A percentile compares a stretch with the other conserved stretches of the same genome.
phyloP scores from a whole-genome alignment of 2,329 filamentous ascomycete genomes.

The Curvularia sp. region DNA sequence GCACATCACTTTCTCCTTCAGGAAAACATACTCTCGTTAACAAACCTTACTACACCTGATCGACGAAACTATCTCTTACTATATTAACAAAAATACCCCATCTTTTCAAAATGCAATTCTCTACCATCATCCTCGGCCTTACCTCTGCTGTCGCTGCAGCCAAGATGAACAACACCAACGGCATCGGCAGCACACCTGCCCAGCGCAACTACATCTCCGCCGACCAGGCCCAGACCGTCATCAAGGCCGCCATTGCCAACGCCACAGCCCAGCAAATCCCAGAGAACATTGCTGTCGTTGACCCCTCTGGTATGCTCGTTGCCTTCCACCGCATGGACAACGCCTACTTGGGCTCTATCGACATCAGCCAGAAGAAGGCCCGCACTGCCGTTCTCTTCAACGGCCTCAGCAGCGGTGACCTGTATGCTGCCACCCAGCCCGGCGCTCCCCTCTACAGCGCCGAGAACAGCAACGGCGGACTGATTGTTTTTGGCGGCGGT shows the following conservation, averaged over 20 bases:
- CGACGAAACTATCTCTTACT: neutral
- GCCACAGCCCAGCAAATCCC: slow-evolving; percentile 33
- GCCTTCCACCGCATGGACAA: slow-evolving; percentile 43
- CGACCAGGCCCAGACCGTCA: slow-evolving; percentile 34
- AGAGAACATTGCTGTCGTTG: slow-evolving; percentile 41
- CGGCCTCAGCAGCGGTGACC: slow-evolving; percentile 25
- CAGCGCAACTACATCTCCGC: slow-evolving; percentile 31
- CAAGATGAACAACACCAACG: slow-evolving; percentile 32
- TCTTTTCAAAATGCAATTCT: slow-evolving; percentile 6
- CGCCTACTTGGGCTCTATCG: slow-evolving; percentile 37
- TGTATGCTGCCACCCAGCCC: slow-evolving; percentile 27
- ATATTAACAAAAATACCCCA: neutral
- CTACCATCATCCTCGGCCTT: slow-evolving; percentile 9
- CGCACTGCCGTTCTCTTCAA: slow-evolving; percentile 39
- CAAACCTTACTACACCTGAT: neutral
- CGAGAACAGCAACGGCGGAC: slow-evolving; percentile 37
- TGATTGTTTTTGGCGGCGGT: slow-evolving; percentile 40
- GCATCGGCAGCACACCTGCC: slow-evolving; percentile 30
- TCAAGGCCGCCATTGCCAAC: slow-evolving; percentile 30
- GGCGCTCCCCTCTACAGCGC: slow-evolving; percentile 31
- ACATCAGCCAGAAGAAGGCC: slow-evolving; percentile 40
- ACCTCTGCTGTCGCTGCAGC: slow-evolving; percentile 10
- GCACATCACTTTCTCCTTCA: neutral
- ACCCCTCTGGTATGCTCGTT: slow-evolving; percentile 37
- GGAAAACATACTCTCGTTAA: neutral